Conservation (phyloP, 176 grass and related monocot species). For the Puccinellia tenuiflora region DNA sequence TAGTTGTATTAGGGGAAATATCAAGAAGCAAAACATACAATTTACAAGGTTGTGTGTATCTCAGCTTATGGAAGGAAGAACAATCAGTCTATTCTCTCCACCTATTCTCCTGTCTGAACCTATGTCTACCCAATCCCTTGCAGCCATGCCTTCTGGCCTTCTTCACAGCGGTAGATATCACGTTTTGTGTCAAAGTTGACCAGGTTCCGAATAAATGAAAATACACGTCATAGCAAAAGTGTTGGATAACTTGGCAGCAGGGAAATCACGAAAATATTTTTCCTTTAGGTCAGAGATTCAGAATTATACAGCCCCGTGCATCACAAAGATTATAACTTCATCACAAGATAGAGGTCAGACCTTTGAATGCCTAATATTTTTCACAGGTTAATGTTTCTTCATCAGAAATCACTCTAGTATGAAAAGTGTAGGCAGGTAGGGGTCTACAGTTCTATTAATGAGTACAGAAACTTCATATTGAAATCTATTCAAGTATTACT, state of each 20-base stretch:
- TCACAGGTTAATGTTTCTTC: background rate
- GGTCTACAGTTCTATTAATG: background rate
- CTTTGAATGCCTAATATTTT: background rate
- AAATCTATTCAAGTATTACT: background rate
- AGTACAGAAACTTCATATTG: background rate
- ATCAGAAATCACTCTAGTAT: background rate
- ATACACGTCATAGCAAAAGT: background rate
- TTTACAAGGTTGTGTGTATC: background rate
- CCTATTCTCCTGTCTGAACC: background rate
- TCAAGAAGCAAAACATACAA: background rate
- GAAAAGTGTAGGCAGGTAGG: background rate
- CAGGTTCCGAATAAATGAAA: background rate
- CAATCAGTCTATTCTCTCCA: background rate
- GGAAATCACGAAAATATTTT: background rate
- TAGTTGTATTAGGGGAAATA: background rate
- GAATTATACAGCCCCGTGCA: background rate
- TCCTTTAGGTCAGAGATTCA: background rate
- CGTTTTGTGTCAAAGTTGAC: background rate
- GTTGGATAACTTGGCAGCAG: background rate
- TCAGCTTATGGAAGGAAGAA: background rate
- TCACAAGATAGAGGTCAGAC: background rate
- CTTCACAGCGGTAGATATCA: background rate
- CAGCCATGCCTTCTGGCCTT: background rate
- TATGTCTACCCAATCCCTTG: background rate
- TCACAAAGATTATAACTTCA: background rate